Evolutionary conservation across 169 alveolate genomes (phyloP), one percentile per base, ranked within the genome.

Genomic region (Cryptosporidium viatorum): DNA sequence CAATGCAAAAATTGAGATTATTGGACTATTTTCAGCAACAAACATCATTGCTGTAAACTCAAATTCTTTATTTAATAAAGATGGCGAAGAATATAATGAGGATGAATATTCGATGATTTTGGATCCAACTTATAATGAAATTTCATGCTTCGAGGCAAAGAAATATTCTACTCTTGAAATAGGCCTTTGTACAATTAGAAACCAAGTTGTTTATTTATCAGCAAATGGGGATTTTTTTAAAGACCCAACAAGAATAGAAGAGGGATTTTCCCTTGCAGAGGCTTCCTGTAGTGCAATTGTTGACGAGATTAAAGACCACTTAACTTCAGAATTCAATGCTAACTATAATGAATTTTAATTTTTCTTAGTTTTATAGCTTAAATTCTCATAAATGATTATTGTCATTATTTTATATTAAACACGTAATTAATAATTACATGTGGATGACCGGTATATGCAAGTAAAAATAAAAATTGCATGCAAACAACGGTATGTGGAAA

Each of bases 231-330:
- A 39, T n/a, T 59, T 65, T 16, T 80, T 80, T 31, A 65, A 52
- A 16, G 55, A 80, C 52, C 67, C 43, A 9, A 12, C 18, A 23
- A 80, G 80, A 65, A 37, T 65, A 1, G 62, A 80, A 23, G 73
- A 62, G 21, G 48, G 65, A 9, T 80, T 80, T 45, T 60, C 89
- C 0, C 75, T 80, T 26, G 89, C 89, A 14, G 89, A 80, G 62
- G 89, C 89, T n/a, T 37, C 89, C 35, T 80, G 89, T 41, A 80
- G 80, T 80, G 89, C 89, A 21, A 35, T 80, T 60, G 75, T 65
- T 16, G 59, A 80, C 33, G 89, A 80, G 43, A 80, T 80, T n/a
- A 80, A 62, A 39, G 80, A 59, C 31, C 89, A 80, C 31, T 16
- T 80, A 26, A 62, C 59, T 60, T 60, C 89, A 37, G 89, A 80